Base-by-base conservation (phyloP, 2,329 filamentous ascomycete genomes). In the Neopestalotiopsis sp. region DNA sequence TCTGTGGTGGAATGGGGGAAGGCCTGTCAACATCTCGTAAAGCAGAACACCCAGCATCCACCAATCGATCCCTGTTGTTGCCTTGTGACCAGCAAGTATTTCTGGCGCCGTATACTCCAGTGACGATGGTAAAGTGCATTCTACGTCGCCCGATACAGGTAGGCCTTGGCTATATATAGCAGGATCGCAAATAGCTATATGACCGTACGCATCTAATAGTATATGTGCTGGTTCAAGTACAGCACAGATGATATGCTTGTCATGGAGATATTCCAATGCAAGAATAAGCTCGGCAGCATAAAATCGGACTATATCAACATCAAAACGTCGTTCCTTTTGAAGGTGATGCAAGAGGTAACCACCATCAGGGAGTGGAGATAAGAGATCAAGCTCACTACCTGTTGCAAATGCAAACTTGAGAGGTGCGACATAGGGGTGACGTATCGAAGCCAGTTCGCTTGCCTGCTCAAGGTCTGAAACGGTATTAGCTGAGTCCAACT, bases 31-130 rank as follows among this genome's bases (percentile, higher is more conserved):
- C 96, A 99, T 99, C 85, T 99, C 96, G 80, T 98, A 99, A 40
- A 99, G 89, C 67, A 99, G 87, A 69, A 98, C 95, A 76, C 96
- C 96, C 20, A 99, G 88, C 28, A 96, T 98, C 96, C 96, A 99
- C 96, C 96, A 99, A 80, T 98, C 95, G 58, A 98, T 95, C n/a
- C 94, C 94, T 87, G 98, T 98, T 76, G 97, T 97, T 85, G 98
- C 98, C 66, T 96, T 96, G 76, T 96, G 92, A 64, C 95, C 95
- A 77, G 97, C 90, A 34, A 99, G 86, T 69, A 99, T 87, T 81
- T 99, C 96, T 0, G 96, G 96, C 2, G 96, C 96, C 63, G 98
- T 90, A 77, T 99, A 99, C 82, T 99, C 96, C 59, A 96, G 96
- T 5, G 96, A 99, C 72, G 96, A 96, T 78, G 95, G 98, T 86